Evolutionary conservation across 441 rosid species (phyloP).

Genomic region (Oxalis stricta): DNA sequence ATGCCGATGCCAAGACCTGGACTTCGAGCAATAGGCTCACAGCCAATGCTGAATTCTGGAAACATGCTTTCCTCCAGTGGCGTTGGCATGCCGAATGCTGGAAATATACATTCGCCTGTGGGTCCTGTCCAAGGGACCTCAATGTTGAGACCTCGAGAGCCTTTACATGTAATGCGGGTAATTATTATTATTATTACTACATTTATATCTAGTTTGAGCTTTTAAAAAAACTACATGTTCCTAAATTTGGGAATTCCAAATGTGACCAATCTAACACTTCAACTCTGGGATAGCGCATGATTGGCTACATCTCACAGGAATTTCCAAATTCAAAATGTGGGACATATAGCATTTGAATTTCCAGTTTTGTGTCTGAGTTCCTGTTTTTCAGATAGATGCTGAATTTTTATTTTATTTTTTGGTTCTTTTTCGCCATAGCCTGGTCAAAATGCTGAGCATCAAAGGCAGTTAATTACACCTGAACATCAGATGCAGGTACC

Average conservation of each 20-base stretch:
- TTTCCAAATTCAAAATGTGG: too few species aligned
- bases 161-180: constrained; percentile 72
- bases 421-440: constrained; percentile 22
- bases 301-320: too few species aligned
- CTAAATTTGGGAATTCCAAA: too few species aligned
- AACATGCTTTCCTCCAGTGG: constrained; percentile 58
- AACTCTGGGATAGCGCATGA: too few species aligned
- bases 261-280: too few species aligned
- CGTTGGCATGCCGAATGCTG: constrained; percentile 62
- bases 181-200: neutral
- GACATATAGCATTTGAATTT: too few species aligned
- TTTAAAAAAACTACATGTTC: too few species aligned
- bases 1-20: constrained; percentile 76
- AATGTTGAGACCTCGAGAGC: constrained; percentile 67
- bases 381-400: too few species aligned
- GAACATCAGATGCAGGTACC: constrained; percentile 67
- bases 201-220: neutral
- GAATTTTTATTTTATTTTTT: too few species aligned
- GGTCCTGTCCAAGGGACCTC: constrained; percentile 65
- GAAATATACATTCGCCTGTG: constrained; percentile 50
- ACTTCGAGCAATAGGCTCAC: constrained; percentile 62
- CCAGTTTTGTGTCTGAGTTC: too few species aligned
- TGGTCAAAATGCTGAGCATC: constrained; percentile 44
- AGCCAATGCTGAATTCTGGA: constrained; percentile 52
- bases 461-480: constrained; percentile 44